Base-by-base conservation (phyloP, 805 yeast genomes). In the Sugiyamaella valdiviana region DNA sequence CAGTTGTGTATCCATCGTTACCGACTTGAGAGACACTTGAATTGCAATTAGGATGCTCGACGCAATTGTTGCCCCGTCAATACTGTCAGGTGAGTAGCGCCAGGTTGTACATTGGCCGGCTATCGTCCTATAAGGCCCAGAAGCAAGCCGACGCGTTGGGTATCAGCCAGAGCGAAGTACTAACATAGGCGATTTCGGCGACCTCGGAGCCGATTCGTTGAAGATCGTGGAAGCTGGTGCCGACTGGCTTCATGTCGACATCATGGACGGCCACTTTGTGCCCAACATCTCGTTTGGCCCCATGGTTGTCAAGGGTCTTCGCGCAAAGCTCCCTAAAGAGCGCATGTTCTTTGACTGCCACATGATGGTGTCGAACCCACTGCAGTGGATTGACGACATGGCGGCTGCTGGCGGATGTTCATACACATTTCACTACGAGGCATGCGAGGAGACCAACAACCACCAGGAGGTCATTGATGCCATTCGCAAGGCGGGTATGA, bases 241-340 rank as follows among this genome's bases (percentile, higher is more conserved):
- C 17, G 96, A 91, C 61, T 93, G 99, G 99, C 80, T 93, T 53
- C 99, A 93, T 68, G 80, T 93, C 46, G 99, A 93, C 68, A 91
- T 93, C 43, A 93, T 93, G 99, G 99, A 93, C 65, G 99, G 99
- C 43, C 90, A 91, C 68, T 93, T 93, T 64, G 99, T 93, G 44
- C 99, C 99, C 57, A 93, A 93, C 71, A 83, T 93, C 56, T 83
- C 96, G 1, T 73, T 93, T 61, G 99, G 99, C 21, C 88, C 95
- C 35, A 96, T 96, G 49, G 79, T 91, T 47, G 89, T 90, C 44
- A 70, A 80, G 48, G 79, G 86, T 29, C 76, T 90, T 62, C 79
- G 97, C 60, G 76, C 80, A 53, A 79, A 80, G 29, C 77, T 89
- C 41, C 96, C 98, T 45, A 74, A 82, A 61, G 75, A 76, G 16